Percentiles rank a stretch among this genome's conserved stretches.
phyloP scores from a whole-genome alignment of 2,329 filamentous ascomycete genomes.

The Ceratocystis harringtonii region DNA sequence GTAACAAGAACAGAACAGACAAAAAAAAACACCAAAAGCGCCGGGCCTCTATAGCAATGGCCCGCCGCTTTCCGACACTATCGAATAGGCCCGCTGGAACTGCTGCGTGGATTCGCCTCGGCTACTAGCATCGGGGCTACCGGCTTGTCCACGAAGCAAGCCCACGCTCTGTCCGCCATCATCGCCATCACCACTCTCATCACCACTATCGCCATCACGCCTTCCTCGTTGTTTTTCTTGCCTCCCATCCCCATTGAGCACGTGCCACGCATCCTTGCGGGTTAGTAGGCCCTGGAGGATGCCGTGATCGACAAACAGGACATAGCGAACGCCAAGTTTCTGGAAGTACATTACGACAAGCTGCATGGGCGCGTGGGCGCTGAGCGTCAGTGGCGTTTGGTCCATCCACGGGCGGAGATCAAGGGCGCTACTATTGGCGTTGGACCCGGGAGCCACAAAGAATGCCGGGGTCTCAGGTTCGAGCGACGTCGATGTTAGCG shows the following conservation, averaged over 20 bases:
- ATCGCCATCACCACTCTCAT: conserved; percentile 13
- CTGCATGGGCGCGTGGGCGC: conserved; percentile 59
- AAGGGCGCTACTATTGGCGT: conserved; percentile 39
- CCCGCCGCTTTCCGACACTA: background rate
- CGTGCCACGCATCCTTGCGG: conserved; percentile 95
- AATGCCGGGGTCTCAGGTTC: conserved; percentile 61
- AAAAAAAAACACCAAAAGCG: background rate
- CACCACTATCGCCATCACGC: background rate
- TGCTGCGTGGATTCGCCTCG: background rate
- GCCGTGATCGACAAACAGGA: conserved; percentile 73
- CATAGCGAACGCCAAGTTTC: conserved; percentile 78
- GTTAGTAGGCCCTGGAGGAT: conserved; percentile 73
- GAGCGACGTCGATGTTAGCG: conserved; percentile 28
- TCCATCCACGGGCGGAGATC: conserved; percentile 98
- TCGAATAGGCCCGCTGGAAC: background rate
- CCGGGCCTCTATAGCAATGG: background rate
- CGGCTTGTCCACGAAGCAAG: background rate
- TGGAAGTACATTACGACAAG: conserved; percentile 90
- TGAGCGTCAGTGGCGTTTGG: conserved; percentile 86
- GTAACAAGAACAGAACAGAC: background rate
- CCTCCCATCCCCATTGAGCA: conserved; percentile 58
- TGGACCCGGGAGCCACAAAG: conserved; percentile 51
- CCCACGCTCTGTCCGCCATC: conserved; percentile 20
- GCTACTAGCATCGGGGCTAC: background rate
- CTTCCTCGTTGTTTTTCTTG: conserved; percentile 22